These are phyloP conservation scores for Hemerocallis citrina DNA, from an alignment of 106 monocot species.

Conservation along the genomic window DNA sequence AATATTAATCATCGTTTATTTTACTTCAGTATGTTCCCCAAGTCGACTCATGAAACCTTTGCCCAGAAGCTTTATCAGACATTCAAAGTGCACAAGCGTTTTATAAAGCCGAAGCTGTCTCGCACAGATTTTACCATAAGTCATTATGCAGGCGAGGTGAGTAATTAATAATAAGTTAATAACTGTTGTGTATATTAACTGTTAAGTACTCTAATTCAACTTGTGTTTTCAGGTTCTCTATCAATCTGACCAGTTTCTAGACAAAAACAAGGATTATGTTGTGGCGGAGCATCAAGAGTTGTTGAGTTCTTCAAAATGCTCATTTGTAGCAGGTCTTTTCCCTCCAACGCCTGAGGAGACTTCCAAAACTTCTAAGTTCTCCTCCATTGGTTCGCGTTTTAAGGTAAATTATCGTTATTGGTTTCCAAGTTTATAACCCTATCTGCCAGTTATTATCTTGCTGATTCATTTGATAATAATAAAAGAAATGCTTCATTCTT, in stretches of 20 bases:
- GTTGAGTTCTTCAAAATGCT: conserved; percentile 73
- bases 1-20: conserved; percentile 1
- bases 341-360: conserved; percentile 67
- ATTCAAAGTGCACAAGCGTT: conserved; percentile 75
- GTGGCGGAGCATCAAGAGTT: conserved; percentile 95
- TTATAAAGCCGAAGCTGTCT: conserved; percentile 92
- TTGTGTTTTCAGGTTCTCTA: conserved; percentile 59
- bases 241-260: conserved; percentile 91
- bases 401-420: too few species aligned
- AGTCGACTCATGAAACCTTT: conserved; percentile 96
- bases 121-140: conserved; percentile 85
- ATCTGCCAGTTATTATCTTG: too few species aligned
- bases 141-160: conserved; percentile 97
- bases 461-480: too few species aligned
- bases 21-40: conserved; percentile 87
- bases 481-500: too few species aligned
- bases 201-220: neutral
- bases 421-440: too few species aligned
- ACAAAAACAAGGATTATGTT: conserved; percentile 99
- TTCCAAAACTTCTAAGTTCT: conserved; percentile 88
- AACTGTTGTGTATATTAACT: neutral
- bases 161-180: neutral
- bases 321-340: conserved; percentile 84
- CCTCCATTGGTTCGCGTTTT: conserved; percentile 95
- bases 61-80: conserved; percentile 97